Conservation (phyloP, 2,329 filamentous ascomycete genomes). For the Xylaria sp. region DNA sequence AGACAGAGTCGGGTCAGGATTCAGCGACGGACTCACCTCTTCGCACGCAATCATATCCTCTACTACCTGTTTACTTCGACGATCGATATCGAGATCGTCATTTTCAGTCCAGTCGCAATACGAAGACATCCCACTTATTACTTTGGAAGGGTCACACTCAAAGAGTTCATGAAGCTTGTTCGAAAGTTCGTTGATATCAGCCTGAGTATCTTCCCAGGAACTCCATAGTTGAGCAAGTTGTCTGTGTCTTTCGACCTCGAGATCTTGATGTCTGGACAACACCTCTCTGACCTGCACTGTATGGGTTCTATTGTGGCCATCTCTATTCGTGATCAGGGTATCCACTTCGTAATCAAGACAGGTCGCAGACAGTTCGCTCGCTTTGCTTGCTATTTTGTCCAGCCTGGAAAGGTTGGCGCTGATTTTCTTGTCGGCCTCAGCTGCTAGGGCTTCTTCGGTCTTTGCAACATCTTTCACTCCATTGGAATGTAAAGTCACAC, state of each 20-base stretch:
- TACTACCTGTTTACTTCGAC: constrained; percentile 42
- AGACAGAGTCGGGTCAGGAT: constrained; percentile 25
- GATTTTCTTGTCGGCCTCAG: constrained; percentile 35
- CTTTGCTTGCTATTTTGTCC: constrained; percentile 31
- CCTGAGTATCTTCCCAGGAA: constrained; percentile 42
- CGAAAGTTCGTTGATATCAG: constrained; percentile 41
- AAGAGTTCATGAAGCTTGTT: constrained; percentile 19
- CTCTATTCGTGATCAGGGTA: constrained; percentile 35
- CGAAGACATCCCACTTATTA: constrained; percentile 41
- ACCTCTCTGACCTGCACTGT: constrained; percentile 33
- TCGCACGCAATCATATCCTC: constrained; percentile 48
- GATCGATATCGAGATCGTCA: constrained; percentile 42
- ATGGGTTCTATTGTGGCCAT: constrained; percentile 34
- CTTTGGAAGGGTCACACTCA: constrained; percentile 19
- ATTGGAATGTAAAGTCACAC: constrained; percentile 44
- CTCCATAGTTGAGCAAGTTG: constrained; percentile 44
- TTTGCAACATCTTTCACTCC: constrained; percentile 39
- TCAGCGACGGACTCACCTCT: constrained; percentile 42
- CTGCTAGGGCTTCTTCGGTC: constrained; percentile 34
- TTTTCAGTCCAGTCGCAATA: constrained; percentile 34
- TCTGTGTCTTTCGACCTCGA: constrained; percentile 27
- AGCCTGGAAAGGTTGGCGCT: constrained; percentile 35
- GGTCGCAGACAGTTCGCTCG: constrained; percentile 35
- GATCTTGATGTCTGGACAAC: constrained; percentile 34
- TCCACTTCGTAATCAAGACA: constrained; percentile 41